Evolutionary conservation across 2,329 filamentous ascomycete genomes (phyloP), one percentile per base, ranked within the genome.

Genomic region (Dactylellina leptospora): DNA sequence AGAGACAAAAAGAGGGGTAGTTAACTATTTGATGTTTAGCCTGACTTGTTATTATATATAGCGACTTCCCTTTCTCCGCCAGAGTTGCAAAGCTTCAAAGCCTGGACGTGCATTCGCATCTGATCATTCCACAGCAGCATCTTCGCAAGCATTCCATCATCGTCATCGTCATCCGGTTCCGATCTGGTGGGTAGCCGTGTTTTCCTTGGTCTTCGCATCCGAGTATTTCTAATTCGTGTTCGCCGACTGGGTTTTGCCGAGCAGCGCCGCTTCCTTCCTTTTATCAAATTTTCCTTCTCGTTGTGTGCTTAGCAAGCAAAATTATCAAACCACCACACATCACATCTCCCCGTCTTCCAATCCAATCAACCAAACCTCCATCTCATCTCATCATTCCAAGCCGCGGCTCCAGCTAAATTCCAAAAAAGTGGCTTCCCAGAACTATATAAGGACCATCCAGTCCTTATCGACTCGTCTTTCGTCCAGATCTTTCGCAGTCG

Each of bases 371-470:
- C n/a, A n/a, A n/a, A n/a, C n/a, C n/a, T n/a, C n/a, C n/a, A 18
- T n/a, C 16, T 42, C 38, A 10, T 20, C 11, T 22, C 42, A 45
- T 45, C 42, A 18, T 20, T 10, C 10, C 42, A 27, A 25, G 22
- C 50, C 18, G 20, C 56, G 51, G 50, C 56, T 33, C 18, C 2
- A 8, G 8, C 4, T 25, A 42, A 40, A 40, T 8, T 8, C 10
- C 16, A 25, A 42, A 68, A 68, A 60, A 30, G 13, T 68, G 62
- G 62, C 62, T 68, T 68, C 62, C 25, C 45, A 54, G 47, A 68
- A 10, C 38, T 54, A 59, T 60, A 22, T 68, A 59, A 68, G 62
- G 62, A 60, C 62, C 45, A 13, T 68, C n/a, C 47, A 33, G 62
- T 68, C 62, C 62, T 68, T 60, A 36, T 28, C 61, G 23, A 51